These are phyloP conservation scores for Phialemoniopsis sp. DNA, from an alignment of 2,329 filamentous ascomycete genomes.

Conservation along the genomic window DNA sequence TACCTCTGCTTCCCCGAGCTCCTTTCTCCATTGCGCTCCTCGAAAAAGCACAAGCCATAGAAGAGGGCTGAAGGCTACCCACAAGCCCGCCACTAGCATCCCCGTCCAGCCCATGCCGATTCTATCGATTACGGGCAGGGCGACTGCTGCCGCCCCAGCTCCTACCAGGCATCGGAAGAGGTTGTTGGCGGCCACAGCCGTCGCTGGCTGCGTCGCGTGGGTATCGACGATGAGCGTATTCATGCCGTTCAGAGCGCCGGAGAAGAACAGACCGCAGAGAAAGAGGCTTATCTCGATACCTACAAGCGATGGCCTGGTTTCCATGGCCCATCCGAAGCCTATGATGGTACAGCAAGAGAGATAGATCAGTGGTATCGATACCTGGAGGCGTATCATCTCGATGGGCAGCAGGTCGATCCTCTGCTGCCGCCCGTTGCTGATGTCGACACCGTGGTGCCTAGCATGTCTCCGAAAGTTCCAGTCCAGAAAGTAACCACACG, in stretches of 20 bases:
- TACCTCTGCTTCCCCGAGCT: no score
- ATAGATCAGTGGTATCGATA: no score
- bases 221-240: constrained; percentile 60
- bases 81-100: constrained; percentile 15
- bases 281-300: no score
- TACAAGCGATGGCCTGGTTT: no score
- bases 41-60: constrained; percentile 19
- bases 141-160: constrained; percentile 17
- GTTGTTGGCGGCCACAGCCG: constrained; percentile 61
- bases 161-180: constrained; percentile 48
- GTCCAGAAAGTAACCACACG: constrained; percentile 55
- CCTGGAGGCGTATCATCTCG: constrained; percentile 49
- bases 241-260: constrained; percentile 56
- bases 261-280: constrained; percentile 43
- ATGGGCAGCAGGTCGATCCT: constrained; percentile 49
- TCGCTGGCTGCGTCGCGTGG: constrained; percentile 56
- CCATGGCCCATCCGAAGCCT: no score
- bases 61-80: constrained; percentile 13
- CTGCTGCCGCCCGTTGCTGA: constrained; percentile 54
- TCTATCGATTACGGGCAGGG: constrained; percentile 14
- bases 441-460: constrained; percentile 51
- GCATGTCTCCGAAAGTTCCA: constrained; percentile 71
- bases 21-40: constrained; percentile 15
- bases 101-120: constrained; percentile 17
- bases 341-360: no score